Evolutionary conservation across 352 stramenopile genomes (phyloP).

Genomic region (Globisporangium polare): DNA sequence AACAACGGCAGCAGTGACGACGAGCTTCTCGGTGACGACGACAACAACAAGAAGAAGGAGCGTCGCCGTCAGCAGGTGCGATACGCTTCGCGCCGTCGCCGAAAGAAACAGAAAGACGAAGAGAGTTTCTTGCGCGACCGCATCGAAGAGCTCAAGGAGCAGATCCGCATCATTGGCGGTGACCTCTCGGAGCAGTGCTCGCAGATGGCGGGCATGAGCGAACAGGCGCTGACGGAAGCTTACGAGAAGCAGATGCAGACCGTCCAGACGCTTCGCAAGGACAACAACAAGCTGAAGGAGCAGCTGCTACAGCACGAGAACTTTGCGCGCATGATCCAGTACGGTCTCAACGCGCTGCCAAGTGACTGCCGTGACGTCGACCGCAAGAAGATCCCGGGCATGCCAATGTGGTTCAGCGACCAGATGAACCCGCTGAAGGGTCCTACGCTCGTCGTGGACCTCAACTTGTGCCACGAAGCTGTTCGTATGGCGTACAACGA

Average conservation of each 20-base stretch:
- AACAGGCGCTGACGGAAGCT: conserved; percentile 70
- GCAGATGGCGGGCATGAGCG: conserved; percentile 79
- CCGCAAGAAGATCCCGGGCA: conserved; percentile 68
- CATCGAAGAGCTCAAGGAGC: conserved; percentile 81
- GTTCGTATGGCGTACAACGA: conserved; percentile 79
- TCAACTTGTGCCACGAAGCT: conserved; percentile 75
- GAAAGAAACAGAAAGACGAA: conserved; percentile 85
- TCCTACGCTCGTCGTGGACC: conserved; percentile 68
- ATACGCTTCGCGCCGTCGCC: conserved; percentile 70
- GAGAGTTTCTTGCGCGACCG: conserved; percentile 75
- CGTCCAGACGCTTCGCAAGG: conserved; percentile 71
- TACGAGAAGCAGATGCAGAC: conserved; percentile 84
- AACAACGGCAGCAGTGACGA: conserved; percentile 63
- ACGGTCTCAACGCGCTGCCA: conserved; percentile 70
- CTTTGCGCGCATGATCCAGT: conserved; percentile 83
- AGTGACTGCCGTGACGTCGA: conserved; percentile 76
- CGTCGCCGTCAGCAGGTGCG: conserved; percentile 72
- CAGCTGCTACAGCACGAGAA: conserved; percentile 81
- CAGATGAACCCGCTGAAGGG: conserved; percentile 78
- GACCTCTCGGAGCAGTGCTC: conserved; percentile 75
- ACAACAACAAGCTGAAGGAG: conserved; percentile 85
- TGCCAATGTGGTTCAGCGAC: conserved; percentile 78
- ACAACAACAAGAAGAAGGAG: conserved; percentile 77
- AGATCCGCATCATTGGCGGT: conserved; percentile 79
- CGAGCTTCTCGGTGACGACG: conserved; percentile 46